These are phyloP conservation scores for Lunasporangiospora selenospora DNA, from an alignment of 192 early-diverging fungal species.

Conservation along the genomic window DNA sequence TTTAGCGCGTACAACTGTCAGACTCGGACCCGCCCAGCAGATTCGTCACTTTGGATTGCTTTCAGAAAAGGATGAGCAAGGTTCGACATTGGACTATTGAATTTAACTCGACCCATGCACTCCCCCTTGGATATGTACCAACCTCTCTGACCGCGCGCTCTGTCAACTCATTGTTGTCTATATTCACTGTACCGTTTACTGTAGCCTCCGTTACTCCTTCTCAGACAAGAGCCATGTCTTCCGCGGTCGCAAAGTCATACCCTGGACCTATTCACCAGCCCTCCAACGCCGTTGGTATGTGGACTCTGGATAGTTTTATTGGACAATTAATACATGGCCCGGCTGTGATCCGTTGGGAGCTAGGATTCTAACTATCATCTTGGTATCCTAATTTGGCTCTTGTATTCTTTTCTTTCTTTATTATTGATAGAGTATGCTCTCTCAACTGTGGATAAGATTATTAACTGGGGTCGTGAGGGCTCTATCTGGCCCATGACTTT, in stretches of 20 bases:
- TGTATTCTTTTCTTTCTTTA: background rate
- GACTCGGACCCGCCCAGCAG: conserved; percentile 41
- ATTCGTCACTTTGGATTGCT: conserved; percentile 46
- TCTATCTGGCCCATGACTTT: conserved; percentile 92
- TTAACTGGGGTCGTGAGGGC: conserved; percentile 92
- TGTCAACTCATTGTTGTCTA: too few species aligned
- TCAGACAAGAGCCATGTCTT: conserved; percentile 44
- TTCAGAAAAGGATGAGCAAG: conserved; percentile 47
- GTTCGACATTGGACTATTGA: too few species aligned
- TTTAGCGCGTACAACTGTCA: too few species aligned
- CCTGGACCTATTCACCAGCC: conserved; percentile 44
- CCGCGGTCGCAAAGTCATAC: conserved; percentile 48
- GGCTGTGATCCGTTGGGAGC: too few species aligned
- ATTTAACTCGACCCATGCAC: too few species aligned
- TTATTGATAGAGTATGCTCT: conserved; percentile 73
- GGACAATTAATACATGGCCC: too few species aligned
- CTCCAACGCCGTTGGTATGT: conserved; percentile 47
- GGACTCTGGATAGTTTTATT: background rate
- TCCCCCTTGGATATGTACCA: too few species aligned
- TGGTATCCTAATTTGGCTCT: too few species aligned
- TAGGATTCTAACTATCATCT: too few species aligned
- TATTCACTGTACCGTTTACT: too few species aligned
- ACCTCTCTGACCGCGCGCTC: too few species aligned
- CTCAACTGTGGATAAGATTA: conserved; percentile 89
- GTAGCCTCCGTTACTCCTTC: too few species aligned